Evolutionary conservation across 2,329 filamentous ascomycete genomes (phyloP), one percentile per base, ranked within the genome.

Genomic region (Sporothrix luriei): DNA sequence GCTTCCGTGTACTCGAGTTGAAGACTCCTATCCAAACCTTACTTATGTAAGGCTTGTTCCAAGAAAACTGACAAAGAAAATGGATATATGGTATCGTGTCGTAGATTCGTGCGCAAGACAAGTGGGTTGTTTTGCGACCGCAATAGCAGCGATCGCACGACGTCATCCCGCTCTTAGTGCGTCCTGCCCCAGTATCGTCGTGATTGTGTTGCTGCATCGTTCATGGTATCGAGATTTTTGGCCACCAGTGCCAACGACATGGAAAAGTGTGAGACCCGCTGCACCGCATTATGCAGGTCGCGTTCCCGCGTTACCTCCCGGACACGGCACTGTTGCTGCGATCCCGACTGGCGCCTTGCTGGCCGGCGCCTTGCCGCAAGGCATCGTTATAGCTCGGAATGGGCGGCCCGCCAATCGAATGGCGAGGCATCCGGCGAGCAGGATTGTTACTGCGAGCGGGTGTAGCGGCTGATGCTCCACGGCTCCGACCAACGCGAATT

Each of bases 331-430:
- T 83, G 65, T 79, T 79, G 74, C 82, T 83, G 71, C 81, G 79
- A 68, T 83, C 80, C 66, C 82, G 79, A 71, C 81, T 80, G 43
- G 82, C 82, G 61, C 84, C 84, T 73, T 87, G 83, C 69, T 43
- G 40, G 9, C 33, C 81, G 43, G 82, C 82, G 62, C 84, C 84
- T 73, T 86, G 83, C 69, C 81, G 80, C 54, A 93, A 84, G 1
- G 91, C 92, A 71, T 92, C 91, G 77, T 89, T 91, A 77, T 96
- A 96, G 75, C 88, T 94, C 2, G 92, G 92, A 73, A 95, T 93
- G 0, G 92, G 91, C 29, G 91, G 90, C 4, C 77, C 54, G 26
- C 77, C 40, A 70, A 67, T 40, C 16, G 52, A 38, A 48, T 57
- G 68, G 43, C 64, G 54, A 24, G 55, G 51, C 43, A 59, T 51